These are phyloP conservation scores for Orbilia javanica DNA, from an alignment of 2,329 filamentous ascomycete genomes.

Conservation along the genomic window DNA sequence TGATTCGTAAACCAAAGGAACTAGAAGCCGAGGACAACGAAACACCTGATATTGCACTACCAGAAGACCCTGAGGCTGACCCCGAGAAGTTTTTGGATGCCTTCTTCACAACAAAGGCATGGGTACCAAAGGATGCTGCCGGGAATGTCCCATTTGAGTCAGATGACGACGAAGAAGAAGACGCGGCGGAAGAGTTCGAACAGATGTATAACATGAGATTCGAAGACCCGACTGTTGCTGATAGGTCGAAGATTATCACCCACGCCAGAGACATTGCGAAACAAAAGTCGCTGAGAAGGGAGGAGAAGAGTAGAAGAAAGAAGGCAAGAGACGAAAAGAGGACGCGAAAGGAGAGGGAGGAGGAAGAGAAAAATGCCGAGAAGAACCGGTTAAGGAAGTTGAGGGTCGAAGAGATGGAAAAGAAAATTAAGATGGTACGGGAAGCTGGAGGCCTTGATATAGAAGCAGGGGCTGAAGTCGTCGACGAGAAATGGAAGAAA, in stretches of 20 bases:
- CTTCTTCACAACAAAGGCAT: constrained; percentile 91
- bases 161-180: constrained; percentile 80
- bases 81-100: constrained; percentile 94
- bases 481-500: constrained; percentile 79
- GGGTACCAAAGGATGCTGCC: constrained; percentile 75
- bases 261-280: constrained; percentile 83
- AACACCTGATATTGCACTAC: constrained; percentile 61
- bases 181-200: constrained; percentile 86
- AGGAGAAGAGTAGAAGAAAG: constrained; percentile 82
- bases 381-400: constrained; percentile 85
- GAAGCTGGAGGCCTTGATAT: constrained; percentile 79
- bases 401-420: constrained; percentile 89
- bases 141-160: constrained; percentile 78
- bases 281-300: constrained; percentile 84
- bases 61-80: constrained; percentile 79
- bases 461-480: constrained; percentile 50
- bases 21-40: constrained; percentile 63
- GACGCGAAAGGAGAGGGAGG: constrained; percentile 81
- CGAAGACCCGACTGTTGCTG: constrained; percentile 77
- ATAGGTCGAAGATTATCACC: constrained; percentile 76
- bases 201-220: constrained; percentile 94
- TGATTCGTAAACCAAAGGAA: constrained; percentile 77
- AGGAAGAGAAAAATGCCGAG: constrained; percentile 80
- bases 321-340: constrained; percentile 83
- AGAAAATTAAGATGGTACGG: constrained; percentile 88